Evolutionary conservation across 2,329 filamentous ascomycete species (phyloP).

Genomic region (Colletotrichum costaricense): DNA sequence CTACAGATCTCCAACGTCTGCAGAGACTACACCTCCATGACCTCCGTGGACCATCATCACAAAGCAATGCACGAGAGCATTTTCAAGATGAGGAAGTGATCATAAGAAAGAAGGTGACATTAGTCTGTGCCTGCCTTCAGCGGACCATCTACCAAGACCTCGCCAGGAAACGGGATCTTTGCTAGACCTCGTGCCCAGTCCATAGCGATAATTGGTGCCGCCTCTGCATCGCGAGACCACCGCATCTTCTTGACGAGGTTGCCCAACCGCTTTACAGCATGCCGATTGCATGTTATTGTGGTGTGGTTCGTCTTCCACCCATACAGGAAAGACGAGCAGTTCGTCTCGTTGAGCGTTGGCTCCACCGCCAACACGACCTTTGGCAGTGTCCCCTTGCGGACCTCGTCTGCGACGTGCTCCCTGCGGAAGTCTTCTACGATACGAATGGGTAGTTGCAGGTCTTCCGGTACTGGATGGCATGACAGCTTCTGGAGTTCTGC

Average conservation of each 20-base stretch:
- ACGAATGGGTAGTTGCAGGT: slow-evolving; percentile 49
- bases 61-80: not conserved
- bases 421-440: slow-evolving; percentile 41
- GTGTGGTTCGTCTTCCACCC: slow-evolving; percentile 48
- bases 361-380: slow-evolving; percentile 43
- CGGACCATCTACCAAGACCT: slow-evolving; percentile 19
- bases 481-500: slow-evolving; percentile 47
- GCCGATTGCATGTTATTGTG: slow-evolving; percentile 51
- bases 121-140: not conserved
- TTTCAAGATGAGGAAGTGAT: not conserved
- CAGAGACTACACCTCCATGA: too few relatives aligned
- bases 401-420: slow-evolving; percentile 34
- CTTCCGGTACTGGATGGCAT: slow-evolving; percentile 43
- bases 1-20: too few relatives aligned
- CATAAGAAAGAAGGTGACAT: too few relatives aligned
- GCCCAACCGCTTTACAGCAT: not conserved
- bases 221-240: slow-evolving; percentile 23
- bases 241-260: slow-evolving; percentile 30
- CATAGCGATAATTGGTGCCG: slow-evolving; percentile 15
- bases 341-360: slow-evolving; percentile 46
- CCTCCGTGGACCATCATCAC: too few relatives aligned
- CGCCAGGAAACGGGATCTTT: slow-evolving; percentile 23
- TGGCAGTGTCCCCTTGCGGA: slow-evolving; percentile 41
- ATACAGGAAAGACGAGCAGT: slow-evolving; percentile 52
- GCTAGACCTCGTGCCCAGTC: slow-evolving; percentile 29